These are phyloP conservation scores for Fomitiporia mediterranea DNA, from an alignment of 1,284 basidiomycete genomes.

Conservation along the genomic window DNA sequence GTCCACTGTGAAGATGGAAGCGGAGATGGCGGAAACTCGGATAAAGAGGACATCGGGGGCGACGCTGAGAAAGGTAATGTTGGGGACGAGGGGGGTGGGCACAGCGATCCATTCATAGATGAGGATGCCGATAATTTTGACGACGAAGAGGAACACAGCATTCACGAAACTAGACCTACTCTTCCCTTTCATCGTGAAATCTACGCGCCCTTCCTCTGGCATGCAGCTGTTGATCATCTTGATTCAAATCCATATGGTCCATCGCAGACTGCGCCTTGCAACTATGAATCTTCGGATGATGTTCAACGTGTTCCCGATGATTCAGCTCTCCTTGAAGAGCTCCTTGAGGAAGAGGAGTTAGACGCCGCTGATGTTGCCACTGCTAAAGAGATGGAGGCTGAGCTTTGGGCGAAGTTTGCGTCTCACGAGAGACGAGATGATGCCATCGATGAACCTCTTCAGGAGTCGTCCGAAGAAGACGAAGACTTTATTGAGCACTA, in stretches of 20 bases:
- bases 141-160: not conserved
- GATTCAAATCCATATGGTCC: constrained; percentile 6
- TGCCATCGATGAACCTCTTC: not conserved
- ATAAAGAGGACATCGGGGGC: not conserved
- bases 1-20: not conserved
- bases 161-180: not conserved
- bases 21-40: not conserved
- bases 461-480: not conserved
- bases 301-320: constrained; percentile 37
- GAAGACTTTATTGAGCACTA: too few relatives aligned
- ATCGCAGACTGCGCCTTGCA: constrained; percentile 19
- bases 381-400: constrained; percentile 1
- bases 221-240: constrained; percentile 13
- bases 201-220: constrained; percentile 8
- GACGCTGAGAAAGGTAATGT: not conserved
- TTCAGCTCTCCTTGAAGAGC: constrained; percentile 38
- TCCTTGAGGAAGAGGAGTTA: constrained; percentile 43
- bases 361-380: constrained; percentile 28
- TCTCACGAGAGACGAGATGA: not conserved
- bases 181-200: constrained; percentile 3
- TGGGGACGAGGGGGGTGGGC: not conserved
- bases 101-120: not conserved
- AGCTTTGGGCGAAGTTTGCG: constrained; percentile 3
- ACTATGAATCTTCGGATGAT: constrained; percentile 21
- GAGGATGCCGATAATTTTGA: not conserved